phyloP scores from a whole-genome alignment of 2,329 filamentous ascomycete genomes.

The Graphilbum sp. region DNA sequence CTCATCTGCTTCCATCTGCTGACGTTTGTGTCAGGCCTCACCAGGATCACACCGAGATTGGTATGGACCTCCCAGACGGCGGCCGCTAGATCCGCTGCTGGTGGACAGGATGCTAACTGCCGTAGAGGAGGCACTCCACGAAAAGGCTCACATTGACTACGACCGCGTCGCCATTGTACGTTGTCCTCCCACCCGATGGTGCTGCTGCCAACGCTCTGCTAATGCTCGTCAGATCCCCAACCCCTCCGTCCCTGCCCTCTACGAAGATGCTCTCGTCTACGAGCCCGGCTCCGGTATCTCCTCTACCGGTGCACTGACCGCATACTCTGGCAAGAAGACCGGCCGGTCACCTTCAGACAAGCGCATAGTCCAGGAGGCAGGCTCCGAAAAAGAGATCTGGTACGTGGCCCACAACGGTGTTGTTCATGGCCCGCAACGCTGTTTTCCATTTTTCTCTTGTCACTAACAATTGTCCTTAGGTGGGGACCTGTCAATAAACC shows the following conservation, averaged over 20 bases:
- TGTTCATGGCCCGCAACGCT: too few species aligned
- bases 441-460: neutral
- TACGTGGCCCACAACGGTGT: too few species aligned
- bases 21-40: too few species aligned
- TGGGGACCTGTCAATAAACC: constrained; percentile 99
- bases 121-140: constrained; percentile 79
- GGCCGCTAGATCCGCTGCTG: neutral
- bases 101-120: constrained; percentile 1
- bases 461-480: constrained; percentile 16
- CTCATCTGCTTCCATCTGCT: too few species aligned
- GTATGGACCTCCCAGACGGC: constrained; percentile 17
- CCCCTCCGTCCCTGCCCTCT: constrained; percentile 85
- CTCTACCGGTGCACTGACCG: constrained; percentile 82
- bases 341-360: constrained; percentile 94
- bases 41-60: constrained; percentile 83
- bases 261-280: constrained; percentile 97
- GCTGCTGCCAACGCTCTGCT: neutral
- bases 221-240: constrained; percentile 50
- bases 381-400: constrained; percentile 87
- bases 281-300: constrained; percentile 97
- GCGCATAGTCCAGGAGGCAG: constrained; percentile 83
- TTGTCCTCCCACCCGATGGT: constrained; percentile 5
- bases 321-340: constrained; percentile 96
- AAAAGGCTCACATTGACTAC: constrained; percentile 97
- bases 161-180: constrained; percentile 93